A percentile compares a stretch with the other conserved stretches of the same genome.
Evolutionary conservation across 805 yeast genomes (phyloP).

Genomic region (Hyphopichia homilentoma): DNA sequence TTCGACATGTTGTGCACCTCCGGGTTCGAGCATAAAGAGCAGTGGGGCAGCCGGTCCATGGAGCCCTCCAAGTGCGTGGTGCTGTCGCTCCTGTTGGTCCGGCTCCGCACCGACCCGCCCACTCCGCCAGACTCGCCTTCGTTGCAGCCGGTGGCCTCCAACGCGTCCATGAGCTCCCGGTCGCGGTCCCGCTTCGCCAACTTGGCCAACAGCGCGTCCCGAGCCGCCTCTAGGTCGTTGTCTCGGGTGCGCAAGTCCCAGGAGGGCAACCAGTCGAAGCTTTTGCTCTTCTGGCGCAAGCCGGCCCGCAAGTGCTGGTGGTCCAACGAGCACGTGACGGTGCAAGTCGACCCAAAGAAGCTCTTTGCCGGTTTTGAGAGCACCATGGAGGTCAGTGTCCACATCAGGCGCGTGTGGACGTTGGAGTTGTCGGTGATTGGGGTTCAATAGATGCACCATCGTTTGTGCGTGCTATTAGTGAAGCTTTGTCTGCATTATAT

Average conservation of each 20-base stretch:
- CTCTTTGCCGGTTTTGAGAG: conserved; percentile 9
- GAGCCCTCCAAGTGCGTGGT: conserved; percentile 89
- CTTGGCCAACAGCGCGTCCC: conserved; percentile 52
- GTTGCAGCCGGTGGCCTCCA: conserved; percentile 42
- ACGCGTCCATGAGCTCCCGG: conserved; percentile 26
- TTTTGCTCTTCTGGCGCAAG: conserved; percentile 90
- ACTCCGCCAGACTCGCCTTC: conserved; percentile 43
- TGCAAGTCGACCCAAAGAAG: conserved; percentile 29
- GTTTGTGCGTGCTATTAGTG: too few relatives aligned
- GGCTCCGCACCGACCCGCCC: conserved; percentile 35
- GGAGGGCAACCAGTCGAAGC: conserved; percentile 51
- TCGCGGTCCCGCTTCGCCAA: conserved; percentile 53
- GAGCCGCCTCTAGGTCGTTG: conserved; percentile 57
- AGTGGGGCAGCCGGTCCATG: conserved; percentile 87
- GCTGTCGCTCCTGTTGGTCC: conserved; percentile 73
- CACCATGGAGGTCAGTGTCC: conserved; percentile 53
- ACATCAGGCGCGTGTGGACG: conserved; percentile 95
- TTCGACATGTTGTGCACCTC: conserved; percentile 92
- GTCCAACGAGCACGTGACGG: conserved; percentile 60
- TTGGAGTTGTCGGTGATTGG: conserved; percentile 89
- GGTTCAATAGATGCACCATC: conserved; percentile 47
- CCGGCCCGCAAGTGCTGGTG: conserved; percentile 99
- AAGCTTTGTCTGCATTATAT: too few relatives aligned
- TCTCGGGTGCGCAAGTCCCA: conserved; percentile 43
- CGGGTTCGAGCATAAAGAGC: conserved; percentile 64